Percentiles rank a stretch among this genome's conserved stretches.
phyloP scores from a whole-genome alignment of 169 alveolate genomes.

The Cryptosporidium canis region DNA sequence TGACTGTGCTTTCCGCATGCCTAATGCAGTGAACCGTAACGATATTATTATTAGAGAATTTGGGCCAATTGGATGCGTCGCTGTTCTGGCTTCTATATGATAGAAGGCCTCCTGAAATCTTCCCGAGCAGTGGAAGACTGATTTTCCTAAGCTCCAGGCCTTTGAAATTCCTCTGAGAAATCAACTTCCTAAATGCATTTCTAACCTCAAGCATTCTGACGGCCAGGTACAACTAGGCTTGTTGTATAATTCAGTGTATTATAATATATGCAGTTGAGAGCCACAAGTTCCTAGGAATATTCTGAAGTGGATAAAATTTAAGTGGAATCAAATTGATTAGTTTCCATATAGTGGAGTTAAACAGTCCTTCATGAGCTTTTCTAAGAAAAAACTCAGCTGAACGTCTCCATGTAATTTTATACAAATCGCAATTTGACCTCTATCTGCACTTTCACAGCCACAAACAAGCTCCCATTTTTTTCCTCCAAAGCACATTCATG shows the following conservation, averaged over 20 bases:
- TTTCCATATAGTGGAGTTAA: not conserved
- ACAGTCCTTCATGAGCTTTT: not conserved
- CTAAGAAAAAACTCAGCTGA: not conserved
- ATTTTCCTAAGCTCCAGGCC: not conserved
- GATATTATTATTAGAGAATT: not conserved
- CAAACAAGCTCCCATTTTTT: not conserved
- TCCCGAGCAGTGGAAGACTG: not conserved
- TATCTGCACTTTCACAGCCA: not conserved
- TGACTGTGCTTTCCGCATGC: slow-evolving; percentile 52
- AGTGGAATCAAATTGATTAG: not conserved
- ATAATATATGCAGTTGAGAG: not conserved
- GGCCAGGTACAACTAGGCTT: too few relatives aligned
- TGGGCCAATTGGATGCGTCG: not conserved
- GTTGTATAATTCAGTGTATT: not conserved
- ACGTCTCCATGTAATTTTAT: not conserved
- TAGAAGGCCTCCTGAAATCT: not conserved
- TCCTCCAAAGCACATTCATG: not conserved
- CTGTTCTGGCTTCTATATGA: not conserved
- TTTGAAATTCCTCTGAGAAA: not conserved
- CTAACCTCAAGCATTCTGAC: slow-evolving; percentile 10
- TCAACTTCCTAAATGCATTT: not conserved
- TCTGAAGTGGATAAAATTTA: not conserved
- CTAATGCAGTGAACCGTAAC: slow-evolving; percentile 17
- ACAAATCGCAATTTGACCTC: not conserved
- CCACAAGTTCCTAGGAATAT: not conserved